Evolutionary conservation across 2,329 filamentous ascomycete genomes (phyloP).

Genomic region (Sporothrix variecibatus): DNA sequence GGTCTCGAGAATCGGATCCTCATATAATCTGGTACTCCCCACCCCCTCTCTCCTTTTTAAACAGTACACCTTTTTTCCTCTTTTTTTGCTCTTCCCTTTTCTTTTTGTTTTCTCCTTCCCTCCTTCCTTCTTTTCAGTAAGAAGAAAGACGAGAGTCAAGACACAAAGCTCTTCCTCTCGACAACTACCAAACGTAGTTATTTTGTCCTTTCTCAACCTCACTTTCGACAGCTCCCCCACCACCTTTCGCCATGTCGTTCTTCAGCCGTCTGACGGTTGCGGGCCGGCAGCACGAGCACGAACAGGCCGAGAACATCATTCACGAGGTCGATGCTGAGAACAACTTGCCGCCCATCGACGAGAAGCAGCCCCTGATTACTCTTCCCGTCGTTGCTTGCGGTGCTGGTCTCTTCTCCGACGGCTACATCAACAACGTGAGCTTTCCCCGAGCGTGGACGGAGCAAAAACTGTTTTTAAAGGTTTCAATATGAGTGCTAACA

Average conservation of each 20-base stretch:
- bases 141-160: neutral
- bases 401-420: slow-evolving; percentile 86
- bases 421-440: slow-evolving; percentile 80
- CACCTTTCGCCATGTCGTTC: slow-evolving; percentile 24
- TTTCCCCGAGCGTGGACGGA: neutral
- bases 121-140: neutral
- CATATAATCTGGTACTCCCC: neutral
- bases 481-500: slow-evolving; percentile 15
- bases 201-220: neutral
- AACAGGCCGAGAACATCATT: slow-evolving; percentile 7
- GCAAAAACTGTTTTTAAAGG: neutral
- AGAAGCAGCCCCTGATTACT: slow-evolving; percentile 32
- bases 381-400: slow-evolving; percentile 83
- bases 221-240: neutral
- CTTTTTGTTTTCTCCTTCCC: neutral
- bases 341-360: slow-evolving; percentile 19
- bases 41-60: neutral
- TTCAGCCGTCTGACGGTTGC: slow-evolving; percentile 21
- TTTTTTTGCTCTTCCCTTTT: neutral
- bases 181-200: neutral
- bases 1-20: neutral
- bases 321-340: neutral
- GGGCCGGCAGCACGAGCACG: slow-evolving; percentile 6
- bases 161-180: neutral
- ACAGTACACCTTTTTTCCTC: neutral